Conservation (phyloP, 2,329 filamentous ascomycete species). For the Trichoderma arundinaceum region DNA sequence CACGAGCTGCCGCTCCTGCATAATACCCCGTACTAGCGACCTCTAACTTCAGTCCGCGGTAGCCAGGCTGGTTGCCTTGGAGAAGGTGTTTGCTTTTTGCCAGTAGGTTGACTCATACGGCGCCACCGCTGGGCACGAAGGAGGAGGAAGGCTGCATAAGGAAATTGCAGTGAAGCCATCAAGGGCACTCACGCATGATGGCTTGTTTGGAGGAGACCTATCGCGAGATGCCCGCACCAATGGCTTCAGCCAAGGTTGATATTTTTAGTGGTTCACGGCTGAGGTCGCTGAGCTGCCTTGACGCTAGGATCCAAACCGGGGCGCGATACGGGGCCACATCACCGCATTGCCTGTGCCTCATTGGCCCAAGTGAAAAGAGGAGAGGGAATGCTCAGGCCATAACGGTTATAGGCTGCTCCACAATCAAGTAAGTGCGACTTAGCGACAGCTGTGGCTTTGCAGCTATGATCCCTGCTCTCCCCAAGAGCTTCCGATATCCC, state of each 20-base stretch:
- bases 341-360: not conserved
- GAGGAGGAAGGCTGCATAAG: constrained; percentile 10
- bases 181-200: not conserved
- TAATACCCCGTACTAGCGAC: not conserved
- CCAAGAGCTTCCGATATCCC: constrained; percentile 6
- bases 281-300: not conserved
- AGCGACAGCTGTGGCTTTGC: constrained; percentile 15
- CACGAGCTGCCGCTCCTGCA: constrained; percentile 22
- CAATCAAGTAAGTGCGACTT: constrained; percentile 7
- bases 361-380: not conserved
- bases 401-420: not conserved
- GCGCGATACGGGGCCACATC: not conserved
- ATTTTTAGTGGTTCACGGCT: constrained; percentile 6
- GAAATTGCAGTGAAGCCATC: constrained; percentile 26
- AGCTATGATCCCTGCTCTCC: constrained; percentile 19
- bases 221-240: not conserved
- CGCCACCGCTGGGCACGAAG: constrained; percentile 17
- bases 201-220: constrained; percentile 5
- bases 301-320: not conserved
- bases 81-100: constrained; percentile 13
- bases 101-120: not conserved
- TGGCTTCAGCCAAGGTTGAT: not conserved
- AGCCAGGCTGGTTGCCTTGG: not conserved
- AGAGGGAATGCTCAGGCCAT: constrained; percentile 9
- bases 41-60: not conserved